phyloP scores from a whole-genome alignment of 1,284 basidiomycete genomes.

The Pisolithus thermaeus region DNA sequence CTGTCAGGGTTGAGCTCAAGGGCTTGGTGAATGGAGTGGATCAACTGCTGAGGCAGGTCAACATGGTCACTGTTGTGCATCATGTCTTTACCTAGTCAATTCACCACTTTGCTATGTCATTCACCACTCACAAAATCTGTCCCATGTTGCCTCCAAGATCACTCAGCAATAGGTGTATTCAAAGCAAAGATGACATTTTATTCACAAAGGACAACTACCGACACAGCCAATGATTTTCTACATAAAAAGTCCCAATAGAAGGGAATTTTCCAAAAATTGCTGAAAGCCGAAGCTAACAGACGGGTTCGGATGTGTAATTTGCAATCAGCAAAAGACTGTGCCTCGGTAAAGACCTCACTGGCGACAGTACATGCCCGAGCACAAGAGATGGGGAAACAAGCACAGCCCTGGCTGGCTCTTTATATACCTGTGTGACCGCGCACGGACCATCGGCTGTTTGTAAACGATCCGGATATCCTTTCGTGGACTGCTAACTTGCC shows the following conservation, averaged over 20 bases:
- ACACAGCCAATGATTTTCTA: neutral
- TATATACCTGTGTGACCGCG: constrained; percentile 30
- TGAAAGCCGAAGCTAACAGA: constrained; percentile 70
- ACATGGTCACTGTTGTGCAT: constrained; percentile 16
- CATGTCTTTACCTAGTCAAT: neutral
- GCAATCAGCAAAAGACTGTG: constrained; percentile 92
- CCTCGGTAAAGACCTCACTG: constrained; percentile 89
- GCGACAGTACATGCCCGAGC: constrained; percentile 89
- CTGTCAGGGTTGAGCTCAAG: constrained; percentile 46
- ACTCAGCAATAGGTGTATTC: neutral
- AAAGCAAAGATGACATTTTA: neutral
- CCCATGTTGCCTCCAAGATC: no score
- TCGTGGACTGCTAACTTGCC: neutral
- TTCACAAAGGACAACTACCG: neutral
- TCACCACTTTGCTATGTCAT: no score
- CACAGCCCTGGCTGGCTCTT: constrained; percentile 3
- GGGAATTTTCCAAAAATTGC: constrained; percentile 69
- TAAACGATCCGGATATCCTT: neutral
- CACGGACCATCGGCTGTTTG: constrained; percentile 38
- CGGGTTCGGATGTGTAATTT: constrained; percentile 86
- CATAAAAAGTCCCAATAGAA: constrained; percentile 3
- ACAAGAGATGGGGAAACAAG: constrained; percentile 62
- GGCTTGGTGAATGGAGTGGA: constrained; percentile 62
- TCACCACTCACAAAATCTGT: no score
- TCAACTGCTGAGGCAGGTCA: constrained; percentile 59